Evolutionary conservation across 2,329 filamentous ascomycete species (phyloP).

Genomic region (Pseudopithomyces maydicus): DNA sequence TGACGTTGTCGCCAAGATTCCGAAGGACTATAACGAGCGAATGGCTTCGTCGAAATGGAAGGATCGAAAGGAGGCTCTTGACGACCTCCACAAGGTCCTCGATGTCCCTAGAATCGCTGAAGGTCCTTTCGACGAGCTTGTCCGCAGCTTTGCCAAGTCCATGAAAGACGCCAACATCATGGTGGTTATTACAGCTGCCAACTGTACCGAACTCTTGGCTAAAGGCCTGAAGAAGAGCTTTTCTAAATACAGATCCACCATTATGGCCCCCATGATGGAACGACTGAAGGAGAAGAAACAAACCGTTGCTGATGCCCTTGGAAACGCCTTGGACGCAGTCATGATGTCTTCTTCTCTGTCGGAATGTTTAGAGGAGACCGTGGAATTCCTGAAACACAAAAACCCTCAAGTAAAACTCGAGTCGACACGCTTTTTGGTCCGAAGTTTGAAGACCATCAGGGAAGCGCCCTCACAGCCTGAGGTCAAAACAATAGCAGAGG

Average conservation of each 20-base stretch:
- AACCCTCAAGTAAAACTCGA: slow-evolving; percentile 98
- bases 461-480: slow-evolving; percentile 85
- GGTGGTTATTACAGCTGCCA: slow-evolving; percentile 90
- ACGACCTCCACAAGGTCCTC: slow-evolving; percentile 74
- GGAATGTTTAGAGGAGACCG: slow-evolving; percentile 90
- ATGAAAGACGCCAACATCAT: slow-evolving; percentile 99
- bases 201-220: slow-evolving; percentile 87
- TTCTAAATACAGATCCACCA: slow-evolving; percentile 75
- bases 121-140: slow-evolving; percentile 82
- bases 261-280: slow-evolving; percentile 92
- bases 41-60: slow-evolving; percentile 96
- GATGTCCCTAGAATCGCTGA: slow-evolving; percentile 94
- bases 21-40: slow-evolving; percentile 80
- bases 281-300: slow-evolving; percentile 97
- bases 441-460: slow-evolving; percentile 80
- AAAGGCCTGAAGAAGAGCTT: slow-evolving; percentile 82
- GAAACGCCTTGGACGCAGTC: slow-evolving; percentile 77
- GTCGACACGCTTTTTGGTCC: slow-evolving; percentile 89
- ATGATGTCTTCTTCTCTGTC: slow-evolving; percentile 71
- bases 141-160: slow-evolving; percentile 83
- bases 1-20: slow-evolving; percentile 81
- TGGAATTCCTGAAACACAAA: slow-evolving; percentile 86
- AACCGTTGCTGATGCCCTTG: slow-evolving; percentile 83
- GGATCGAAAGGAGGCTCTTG: slow-evolving; percentile 91
- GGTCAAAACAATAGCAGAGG: slow-evolving; percentile 83